phyloP scores from a whole-genome alignment of 2,329 filamentous ascomycete species.

The Talaromyces atroroseus region DNA sequence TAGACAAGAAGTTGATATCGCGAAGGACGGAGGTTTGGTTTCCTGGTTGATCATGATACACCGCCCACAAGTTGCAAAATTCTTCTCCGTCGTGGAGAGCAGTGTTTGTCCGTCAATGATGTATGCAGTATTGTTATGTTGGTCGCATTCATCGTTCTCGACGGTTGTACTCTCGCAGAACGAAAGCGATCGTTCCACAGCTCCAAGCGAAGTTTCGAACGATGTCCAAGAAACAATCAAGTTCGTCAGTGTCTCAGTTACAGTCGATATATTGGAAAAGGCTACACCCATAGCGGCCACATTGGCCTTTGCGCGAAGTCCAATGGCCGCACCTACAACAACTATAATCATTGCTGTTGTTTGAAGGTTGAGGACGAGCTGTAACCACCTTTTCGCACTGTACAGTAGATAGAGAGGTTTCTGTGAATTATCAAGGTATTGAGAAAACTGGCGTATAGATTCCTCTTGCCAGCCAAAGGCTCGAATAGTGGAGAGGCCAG shows the following conservation, averaged over 20 bases:
- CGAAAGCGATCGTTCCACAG: slow-evolving; percentile 49
- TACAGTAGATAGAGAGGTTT: not conserved
- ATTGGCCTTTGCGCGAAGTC: not conserved
- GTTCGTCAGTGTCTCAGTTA: slow-evolving; percentile 47
- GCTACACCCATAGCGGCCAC: not conserved
- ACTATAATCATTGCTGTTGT: not conserved
- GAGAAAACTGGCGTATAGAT: slow-evolving; percentile 45
- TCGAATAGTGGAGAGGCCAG: slow-evolving; percentile 51
- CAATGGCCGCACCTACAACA: not conserved
- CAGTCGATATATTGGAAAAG: slow-evolving; percentile 17
- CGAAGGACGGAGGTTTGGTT: no score
- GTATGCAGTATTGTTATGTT: no score
- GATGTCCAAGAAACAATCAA: slow-evolving; percentile 51
- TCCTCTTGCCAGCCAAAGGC: slow-evolving; percentile 50
- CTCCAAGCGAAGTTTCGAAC: slow-evolving; percentile 54
- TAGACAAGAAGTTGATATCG: no score
- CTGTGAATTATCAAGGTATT: slow-evolving; percentile 15
- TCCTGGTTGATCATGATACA: no score
- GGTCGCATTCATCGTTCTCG: not conserved
- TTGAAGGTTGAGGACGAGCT: not conserved
- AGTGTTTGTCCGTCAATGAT: no score
- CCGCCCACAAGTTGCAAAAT: no score
- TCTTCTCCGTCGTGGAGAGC: no score
- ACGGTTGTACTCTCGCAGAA: slow-evolving; percentile 39
- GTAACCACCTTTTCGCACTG: not conserved